Evolutionary conservation across 1,284 basidiomycete species (phyloP), one percentile per base, ranked within the genome.

Genomic region (Leccinum solheimii): DNA sequence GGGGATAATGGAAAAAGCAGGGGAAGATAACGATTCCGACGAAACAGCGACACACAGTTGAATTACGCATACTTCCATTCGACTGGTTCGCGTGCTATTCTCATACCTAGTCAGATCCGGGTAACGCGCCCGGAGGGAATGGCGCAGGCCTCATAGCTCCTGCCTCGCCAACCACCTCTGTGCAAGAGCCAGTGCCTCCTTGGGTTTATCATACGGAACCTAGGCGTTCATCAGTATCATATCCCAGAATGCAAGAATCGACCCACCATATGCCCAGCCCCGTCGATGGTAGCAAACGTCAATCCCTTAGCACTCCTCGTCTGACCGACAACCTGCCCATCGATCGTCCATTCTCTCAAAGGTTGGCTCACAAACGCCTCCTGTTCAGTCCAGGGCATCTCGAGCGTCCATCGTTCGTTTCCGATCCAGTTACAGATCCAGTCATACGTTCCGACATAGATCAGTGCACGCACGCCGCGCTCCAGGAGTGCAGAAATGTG

Each of bases 361-460:
- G 77, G 69, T 75, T 83, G 70, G 68, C 73, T 68, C 50, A 69
- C 74, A 73, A 85, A 90, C 23, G 71, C 80, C 7, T 77, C 75
- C 63, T 83, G 76, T 2, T 86, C 86, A n/a, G 79, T 80, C 89
- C 88, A 91, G 64, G 86, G 81, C 65, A 91, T 76, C 1, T 67
- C 71, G 52, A 83, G 73, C 30, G 86, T 85, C 87, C 87, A 89
- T 10, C 80, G 75, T 67, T 88, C 84, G 68, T 91, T 91, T 2
- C 85, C 88, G 16, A 91, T 76, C 81, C 87, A 88, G 74, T 91
- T 92, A 71, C 90, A 92, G 63, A 90, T 86, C 80, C 82, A 90
- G 72, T 92, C 90, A 60, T 86, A 84, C 3, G 80, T 81, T 2
- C 90, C 90, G 4, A 86, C 88, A 67, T 92, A 92, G 62, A 93